These are phyloP conservation scores for Hibiscus syriacus DNA, from an alignment of 345 rosid species.

Conservation along the genomic window DNA sequence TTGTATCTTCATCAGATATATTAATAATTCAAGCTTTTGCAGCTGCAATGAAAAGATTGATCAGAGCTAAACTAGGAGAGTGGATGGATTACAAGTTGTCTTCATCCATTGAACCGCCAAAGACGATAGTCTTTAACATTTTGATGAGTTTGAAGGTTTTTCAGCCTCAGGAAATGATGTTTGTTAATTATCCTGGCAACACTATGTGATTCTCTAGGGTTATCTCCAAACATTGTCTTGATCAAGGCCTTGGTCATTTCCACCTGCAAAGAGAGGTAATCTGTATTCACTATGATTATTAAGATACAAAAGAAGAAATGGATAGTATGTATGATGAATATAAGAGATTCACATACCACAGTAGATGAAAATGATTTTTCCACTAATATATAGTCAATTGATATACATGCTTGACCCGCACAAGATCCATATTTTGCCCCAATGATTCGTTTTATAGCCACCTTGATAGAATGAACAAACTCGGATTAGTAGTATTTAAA, in stretches of 20 bases:
- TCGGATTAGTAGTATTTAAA: not conserved
- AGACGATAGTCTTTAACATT: constrained; percentile 35
- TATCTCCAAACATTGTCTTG: constrained; percentile 50
- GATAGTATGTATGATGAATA: not conserved
- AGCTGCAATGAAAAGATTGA: no score
- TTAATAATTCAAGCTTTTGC: not conserved
- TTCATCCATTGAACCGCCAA: constrained; percentile 61
- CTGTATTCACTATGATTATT: not conserved
- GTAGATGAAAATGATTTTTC: constrained; percentile 43
- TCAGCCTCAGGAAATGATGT: constrained; percentile 52
- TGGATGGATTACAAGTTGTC: constrained; percentile 35
- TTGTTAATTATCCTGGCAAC: constrained; percentile 38
- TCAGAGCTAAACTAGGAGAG: not conserved
- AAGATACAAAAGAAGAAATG: no score
- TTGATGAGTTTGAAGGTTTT: constrained; percentile 33
- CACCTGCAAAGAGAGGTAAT: constrained; percentile 14
- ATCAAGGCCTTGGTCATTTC: constrained; percentile 36
- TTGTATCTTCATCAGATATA: not conserved
- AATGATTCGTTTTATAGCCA: constrained; percentile 51
- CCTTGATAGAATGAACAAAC: constrained; percentile 30
- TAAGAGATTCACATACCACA: constrained; percentile 34
- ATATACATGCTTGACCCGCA: constrained; percentile 85
- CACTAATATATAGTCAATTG: constrained; percentile 61
- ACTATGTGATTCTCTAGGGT: constrained; percentile 33
- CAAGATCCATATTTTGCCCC: constrained; percentile 59